A percentile compares a stretch with the other conserved stretches of the same genome.
Evolutionary conservation across 495 filamentous ascomycete species (phyloP).

Genomic region (Lasiosphaeris hirsuta): DNA sequence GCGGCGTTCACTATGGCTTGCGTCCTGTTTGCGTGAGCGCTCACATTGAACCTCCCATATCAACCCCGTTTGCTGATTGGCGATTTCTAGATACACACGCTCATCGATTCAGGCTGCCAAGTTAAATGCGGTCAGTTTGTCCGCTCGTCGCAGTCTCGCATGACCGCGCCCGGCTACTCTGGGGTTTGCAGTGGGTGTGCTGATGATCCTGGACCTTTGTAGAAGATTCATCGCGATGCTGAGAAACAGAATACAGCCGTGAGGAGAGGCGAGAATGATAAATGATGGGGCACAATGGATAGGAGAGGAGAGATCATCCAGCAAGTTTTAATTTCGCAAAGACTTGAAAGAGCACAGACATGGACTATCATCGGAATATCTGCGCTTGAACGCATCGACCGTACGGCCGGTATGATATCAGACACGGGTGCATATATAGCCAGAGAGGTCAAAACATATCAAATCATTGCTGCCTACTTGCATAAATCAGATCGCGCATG

Average conservation of each 20-base stretch:
- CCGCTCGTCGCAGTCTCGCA: no score
- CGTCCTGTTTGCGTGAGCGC: slow-evolving; percentile 38
- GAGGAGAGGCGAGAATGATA: background rate
- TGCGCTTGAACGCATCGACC: no score
- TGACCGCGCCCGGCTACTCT: background rate
- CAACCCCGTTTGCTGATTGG: background rate
- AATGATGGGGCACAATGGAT: background rate
- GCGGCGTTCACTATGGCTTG: slow-evolving; percentile 50
- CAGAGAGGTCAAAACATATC: no score
- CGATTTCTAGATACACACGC: slow-evolving; percentile 28
- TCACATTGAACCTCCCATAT: background rate
- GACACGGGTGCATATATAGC: no score
- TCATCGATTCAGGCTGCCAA: slow-evolving; percentile 40
- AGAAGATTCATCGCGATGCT: background rate
- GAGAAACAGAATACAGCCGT: background rate
- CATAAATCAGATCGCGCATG: background rate
- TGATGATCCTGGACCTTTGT: background rate
- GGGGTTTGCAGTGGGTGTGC: background rate
- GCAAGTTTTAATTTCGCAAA: no score
- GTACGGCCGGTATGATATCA: no score
- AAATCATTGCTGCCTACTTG: no score
- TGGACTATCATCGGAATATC: no score
- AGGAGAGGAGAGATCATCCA: no score
- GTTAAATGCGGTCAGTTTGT: slow-evolving; percentile 29
- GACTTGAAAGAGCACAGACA: no score